Evolutionary conservation across 176 grass and related monocot species (phyloP).

Genomic region (Cenchrus fungigraminus): DNA sequence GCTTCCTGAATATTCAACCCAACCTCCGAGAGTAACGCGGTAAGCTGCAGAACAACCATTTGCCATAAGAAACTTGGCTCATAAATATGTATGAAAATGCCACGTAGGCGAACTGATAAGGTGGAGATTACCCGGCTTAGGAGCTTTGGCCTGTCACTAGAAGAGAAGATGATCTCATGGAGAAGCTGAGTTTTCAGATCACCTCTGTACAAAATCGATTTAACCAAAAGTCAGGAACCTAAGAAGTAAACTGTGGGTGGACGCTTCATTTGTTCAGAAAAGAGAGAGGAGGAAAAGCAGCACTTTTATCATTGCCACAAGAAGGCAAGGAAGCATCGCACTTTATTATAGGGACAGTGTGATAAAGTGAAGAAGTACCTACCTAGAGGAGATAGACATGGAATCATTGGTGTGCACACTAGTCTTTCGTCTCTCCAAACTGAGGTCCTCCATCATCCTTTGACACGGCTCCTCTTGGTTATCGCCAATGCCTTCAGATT

Average conservation of each 20-base stretch:
- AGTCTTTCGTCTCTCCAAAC: conserved; percentile 11
- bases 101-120: neutral
- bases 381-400: conserved; percentile 32
- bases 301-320: conserved; percentile 4
- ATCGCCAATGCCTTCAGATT: neutral
- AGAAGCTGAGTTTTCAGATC: conserved; percentile 45
- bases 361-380: neutral
- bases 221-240: neutral
- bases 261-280: neutral
- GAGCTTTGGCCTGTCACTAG: conserved; percentile 77
- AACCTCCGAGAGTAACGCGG: conserved; percentile 66
- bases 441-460: conserved; percentile 42
- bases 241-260: neutral
- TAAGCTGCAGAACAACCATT: conserved; percentile 56
- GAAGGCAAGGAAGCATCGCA: conserved; percentile 1
- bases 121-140: conserved; percentile 57
- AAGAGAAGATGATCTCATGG: conserved; percentile 93
- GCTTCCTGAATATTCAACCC: conserved; percentile 87
- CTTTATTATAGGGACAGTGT: neutral
- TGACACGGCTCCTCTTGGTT: conserved; percentile 18
- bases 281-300: neutral
- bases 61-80: neutral
- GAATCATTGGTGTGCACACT: conserved; percentile 1
- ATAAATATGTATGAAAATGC: neutral
- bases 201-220: conserved; percentile 40